Evolutionary conservation across 208 protist species (phyloP).

Genomic region (Angomonas desouzai): DNA sequence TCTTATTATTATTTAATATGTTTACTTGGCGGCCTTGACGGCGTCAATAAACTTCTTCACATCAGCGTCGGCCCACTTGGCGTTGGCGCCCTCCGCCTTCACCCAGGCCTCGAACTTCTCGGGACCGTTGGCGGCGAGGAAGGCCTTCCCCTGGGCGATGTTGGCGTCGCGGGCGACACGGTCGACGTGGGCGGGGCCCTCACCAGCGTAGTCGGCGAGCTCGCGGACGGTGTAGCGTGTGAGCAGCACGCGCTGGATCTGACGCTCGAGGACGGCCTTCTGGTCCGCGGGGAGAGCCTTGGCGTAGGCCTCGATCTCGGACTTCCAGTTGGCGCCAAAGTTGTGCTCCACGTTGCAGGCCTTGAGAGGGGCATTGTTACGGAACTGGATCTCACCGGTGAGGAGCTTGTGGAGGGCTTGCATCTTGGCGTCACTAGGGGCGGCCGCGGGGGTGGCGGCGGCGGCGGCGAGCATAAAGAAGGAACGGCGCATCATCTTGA

Average conservation of each 20-base stretch:
- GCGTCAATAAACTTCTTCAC: conserved; percentile 77
- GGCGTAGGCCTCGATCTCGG: conserved; percentile 69
- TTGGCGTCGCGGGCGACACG: conserved; percentile 67
- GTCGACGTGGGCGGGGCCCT: conserved; percentile 69
- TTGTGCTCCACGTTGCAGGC: conserved; percentile 84
- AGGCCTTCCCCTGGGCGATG: conserved; percentile 66
- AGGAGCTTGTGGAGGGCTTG: conserved; percentile 81
- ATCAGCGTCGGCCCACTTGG: conserved; percentile 77
- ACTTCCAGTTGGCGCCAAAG: conserved; percentile 79
- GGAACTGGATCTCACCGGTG: conserved; percentile 78
- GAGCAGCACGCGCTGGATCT: conserved; percentile 70
- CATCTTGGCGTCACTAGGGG: conserved; percentile 63
- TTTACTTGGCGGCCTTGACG: conserved; percentile 76
- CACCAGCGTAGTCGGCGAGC: conserved; percentile 71
- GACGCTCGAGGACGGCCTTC: conserved; percentile 65
- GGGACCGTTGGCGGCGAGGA: conserved; percentile 53
- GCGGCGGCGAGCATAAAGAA: conserved; percentile 34
- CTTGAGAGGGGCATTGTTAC: conserved; percentile 83
- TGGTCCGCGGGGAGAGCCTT: conserved; percentile 63
- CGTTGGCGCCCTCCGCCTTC: conserved; percentile 68
- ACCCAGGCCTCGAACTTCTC: conserved; percentile 78
- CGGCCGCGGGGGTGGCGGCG: conserved; percentile 27
- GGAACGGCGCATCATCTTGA: conserved; percentile 55
- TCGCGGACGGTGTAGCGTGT: conserved; percentile 88
- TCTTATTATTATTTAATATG: background rate